Percentiles rank a stretch among this genome's conserved stretches.
Conservation (phyloP, 2,329 filamentous ascomycete species). For the Lecanosticta acicola region DNA sequence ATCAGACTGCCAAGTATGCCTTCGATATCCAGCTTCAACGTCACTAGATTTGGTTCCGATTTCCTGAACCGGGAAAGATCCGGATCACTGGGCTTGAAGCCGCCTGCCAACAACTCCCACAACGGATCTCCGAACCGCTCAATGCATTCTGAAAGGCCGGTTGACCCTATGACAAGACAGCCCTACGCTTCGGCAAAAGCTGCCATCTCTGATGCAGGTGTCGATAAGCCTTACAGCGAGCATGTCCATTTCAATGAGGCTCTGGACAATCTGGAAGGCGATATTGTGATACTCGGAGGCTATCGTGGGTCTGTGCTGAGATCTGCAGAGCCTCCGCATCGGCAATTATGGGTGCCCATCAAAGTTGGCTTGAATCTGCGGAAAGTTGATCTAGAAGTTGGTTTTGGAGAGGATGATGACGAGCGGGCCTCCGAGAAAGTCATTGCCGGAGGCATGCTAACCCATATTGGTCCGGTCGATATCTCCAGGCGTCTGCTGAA, state of each 20-base stretch:
- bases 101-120: conserved; percentile 1
- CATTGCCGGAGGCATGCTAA: conserved; percentile 80
- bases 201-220: conserved; percentile 16
- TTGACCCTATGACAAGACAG: conserved; percentile 25
- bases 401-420: conserved; percentile 71
- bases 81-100: conserved; percentile 16
- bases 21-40: conserved; percentile 45
- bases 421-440: conserved; percentile 77
- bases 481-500: conserved; percentile 79
- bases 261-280: conserved; percentile 67
- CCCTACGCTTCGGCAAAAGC: conserved; percentile 22
- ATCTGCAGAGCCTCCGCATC: conserved; percentile 71
- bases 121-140: conserved; percentile 1
- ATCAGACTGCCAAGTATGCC: conserved; percentile 54
- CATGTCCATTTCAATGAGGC: conserved; percentile 51
- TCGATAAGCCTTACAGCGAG: conserved; percentile 28
- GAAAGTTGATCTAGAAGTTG: conserved; percentile 86
- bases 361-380: conserved; percentile 88
- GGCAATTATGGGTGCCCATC: conserved; percentile 90
- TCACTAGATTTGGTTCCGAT: conserved; percentile 25
- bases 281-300: conserved; percentile 82
- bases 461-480: conserved; percentile 85
- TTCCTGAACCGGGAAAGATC: conserved; percentile 28
- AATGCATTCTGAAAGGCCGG: conserved; percentile 13
- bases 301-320: conserved; percentile 87